Base-by-base conservation (phyloP, 176 grass and related monocot genomes). In the Oropetium thomaeum region DNA sequence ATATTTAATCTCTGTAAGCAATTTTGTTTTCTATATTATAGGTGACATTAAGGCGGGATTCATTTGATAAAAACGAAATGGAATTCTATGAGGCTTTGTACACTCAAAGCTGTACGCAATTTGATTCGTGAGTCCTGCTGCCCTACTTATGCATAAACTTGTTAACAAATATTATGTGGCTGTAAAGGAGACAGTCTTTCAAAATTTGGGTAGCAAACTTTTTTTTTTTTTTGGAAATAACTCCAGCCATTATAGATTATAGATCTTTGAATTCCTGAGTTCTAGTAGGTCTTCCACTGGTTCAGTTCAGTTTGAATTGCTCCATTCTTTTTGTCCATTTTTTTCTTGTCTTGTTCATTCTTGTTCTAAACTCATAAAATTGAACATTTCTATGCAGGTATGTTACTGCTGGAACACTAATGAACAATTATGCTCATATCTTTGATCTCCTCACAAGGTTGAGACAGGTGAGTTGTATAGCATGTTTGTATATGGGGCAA, bases 51-150 rank as follows among this genome's bases (percentile, higher is more conserved):
- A 95, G 91, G 87, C 75, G 91, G 58, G 91, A 95, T 67, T 74
- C 82, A 15, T 82, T 99, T 62, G 96, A 99, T 86, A 87, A 67
- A 70, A 88, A 85, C 17, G 96, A 99, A 73, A 78, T 88, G 31
- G 91, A 95, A 71, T 99, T 99, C 68, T 99, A 99, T 82, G 96
- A 99, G 88, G 89, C 96, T 79, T 79, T 99, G 41, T 99, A 95
- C 77, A 99, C 91, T 67, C 91, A 99, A 76, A 95, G 96, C 26
- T 70, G 89, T 33, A 81, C 88, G 1, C 91, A 99, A 35, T 99
- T 99, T 89, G 91, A 95, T 85, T 87, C 91, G 96, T 99, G 82
- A 73, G 91, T 92, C 69, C 38, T 67, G 33, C 16, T 35, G 65
- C 60, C 26, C 52, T 78, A 67, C 31, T 72, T 72, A 25, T 49